Evolutionary conservation across 148 eudicot genomes (phyloP), one percentile per base, ranked within the genome.

Genomic region (Nepenthes gracilis): DNA sequence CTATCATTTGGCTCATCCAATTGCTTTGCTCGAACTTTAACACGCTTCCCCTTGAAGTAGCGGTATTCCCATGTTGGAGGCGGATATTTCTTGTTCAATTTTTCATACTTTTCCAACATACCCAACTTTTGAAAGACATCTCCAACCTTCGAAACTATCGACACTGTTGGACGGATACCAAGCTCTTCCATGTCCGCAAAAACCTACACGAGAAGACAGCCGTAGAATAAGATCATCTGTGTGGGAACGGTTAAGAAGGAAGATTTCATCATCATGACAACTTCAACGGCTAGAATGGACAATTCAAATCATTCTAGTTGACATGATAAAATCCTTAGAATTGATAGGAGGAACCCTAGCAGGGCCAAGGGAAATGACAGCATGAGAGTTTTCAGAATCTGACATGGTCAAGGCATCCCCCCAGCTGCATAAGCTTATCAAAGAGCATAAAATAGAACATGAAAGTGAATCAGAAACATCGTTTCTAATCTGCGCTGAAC

Each of bases 121-220:
- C 80, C 88, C 38, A 87, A 83, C 78, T 87, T 83, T 69, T 64
- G 68, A 67, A 91, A 87, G 47, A 77, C 86, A 62, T 81, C 83
- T 59, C 97, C 97, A 48, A 91, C 83, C 76, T 73, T 91, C 37
- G 76, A 63, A 59, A 87, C 85, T 9, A 91, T 76, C 57, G 84
- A 45, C 63, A 58, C 52, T 37, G 82, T 91, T 11, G 90, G 96
- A 35, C 84, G 77, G n/a, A 79, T 70, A 55, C 97, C 88, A 35
- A 91, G 86, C 70, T 91, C 96, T 73, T 91, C 97, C 97, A 87
- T 91, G 78, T 91, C 97, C 54, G 96, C 97, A 71, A 89, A 85
- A 64, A 72, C 60, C 93, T 85, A 53, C 60, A 72, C 49, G 37
- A 36, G 54, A 57, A 36, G 48, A 43, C 50, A 33, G 33, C 40